Evolutionary conservation across 2,329 filamentous ascomycete genomes (phyloP).

Genomic region (Hymenoscyphus infarciens): DNA sequence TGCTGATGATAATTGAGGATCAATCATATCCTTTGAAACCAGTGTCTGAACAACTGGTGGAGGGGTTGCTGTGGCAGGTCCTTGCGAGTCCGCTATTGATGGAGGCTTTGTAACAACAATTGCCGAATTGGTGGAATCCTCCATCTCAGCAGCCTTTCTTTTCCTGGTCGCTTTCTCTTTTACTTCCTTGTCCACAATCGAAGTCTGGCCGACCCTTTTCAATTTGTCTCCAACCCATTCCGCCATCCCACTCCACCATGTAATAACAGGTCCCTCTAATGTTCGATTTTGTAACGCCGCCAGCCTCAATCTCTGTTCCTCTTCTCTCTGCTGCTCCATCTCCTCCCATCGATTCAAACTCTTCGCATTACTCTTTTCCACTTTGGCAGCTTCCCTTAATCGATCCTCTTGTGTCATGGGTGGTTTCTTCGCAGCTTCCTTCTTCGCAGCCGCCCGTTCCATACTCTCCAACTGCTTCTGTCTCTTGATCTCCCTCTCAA

Average conservation of each 20-base stretch:
- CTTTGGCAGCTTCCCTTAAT: conserved; percentile 73
- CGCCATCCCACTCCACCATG: conserved; percentile 89
- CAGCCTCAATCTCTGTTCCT: conserved; percentile 76
- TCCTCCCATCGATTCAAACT: conserved; percentile 92
- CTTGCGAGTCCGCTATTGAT: conserved; percentile 12
- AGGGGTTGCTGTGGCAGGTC: conserved; percentile 6
- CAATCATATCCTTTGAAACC: conserved; percentile 3
- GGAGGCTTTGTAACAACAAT: conserved; percentile 3
- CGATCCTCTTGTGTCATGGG: conserved; percentile 86
- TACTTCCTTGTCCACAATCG: conserved; percentile 52
- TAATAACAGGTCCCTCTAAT: conserved; percentile 83
- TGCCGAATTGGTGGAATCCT: conserved; percentile 19
- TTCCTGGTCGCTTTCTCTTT: conserved; percentile 46
- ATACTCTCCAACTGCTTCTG: conserved; percentile 66
- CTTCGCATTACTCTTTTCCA: conserved; percentile 84
- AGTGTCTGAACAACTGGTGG: not conserved
- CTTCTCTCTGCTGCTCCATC: conserved; percentile 82
- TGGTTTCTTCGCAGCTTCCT: conserved; percentile 68
- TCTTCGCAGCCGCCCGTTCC: conserved; percentile 59
- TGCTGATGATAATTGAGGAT: conserved; percentile 1
- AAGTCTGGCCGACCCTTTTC: conserved; percentile 63
- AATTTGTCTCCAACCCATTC: conserved; percentile 75
- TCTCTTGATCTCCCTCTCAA: conserved; percentile 66
- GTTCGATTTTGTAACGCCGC: conserved; percentile 85
- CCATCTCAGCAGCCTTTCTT: conserved; percentile 55